phyloP scores from a whole-genome alignment of 2,329 filamentous ascomycete species.

The Chaetomiaceae sp. region DNA sequence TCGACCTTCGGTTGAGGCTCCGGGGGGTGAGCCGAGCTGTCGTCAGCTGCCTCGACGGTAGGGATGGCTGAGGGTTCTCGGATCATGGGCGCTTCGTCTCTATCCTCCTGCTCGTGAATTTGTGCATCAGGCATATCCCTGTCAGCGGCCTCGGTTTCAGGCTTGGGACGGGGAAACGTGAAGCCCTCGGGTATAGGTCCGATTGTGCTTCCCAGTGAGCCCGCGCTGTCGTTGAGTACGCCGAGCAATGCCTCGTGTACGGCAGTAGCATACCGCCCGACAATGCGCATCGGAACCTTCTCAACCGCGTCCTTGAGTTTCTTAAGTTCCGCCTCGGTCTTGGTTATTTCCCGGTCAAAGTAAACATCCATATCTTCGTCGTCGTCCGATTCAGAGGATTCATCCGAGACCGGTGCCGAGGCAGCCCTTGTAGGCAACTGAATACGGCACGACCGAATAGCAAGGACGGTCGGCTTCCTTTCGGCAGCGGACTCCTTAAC shows the following conservation, averaged over 20 bases:
- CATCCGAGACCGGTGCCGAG: conserved; percentile 27
- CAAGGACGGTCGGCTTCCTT: conserved; percentile 21
- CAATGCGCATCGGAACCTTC: conserved; percentile 38
- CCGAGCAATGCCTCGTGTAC: conserved; percentile 47
- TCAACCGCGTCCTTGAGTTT: conserved; percentile 41
- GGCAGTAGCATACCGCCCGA: conserved; percentile 44
- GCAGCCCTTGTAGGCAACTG: conserved; percentile 19
- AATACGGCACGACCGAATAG: conserved; percentile 14
- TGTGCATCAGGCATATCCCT: conserved; percentile 14
- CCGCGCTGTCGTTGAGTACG: conserved; percentile 44
- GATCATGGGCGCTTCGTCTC: background rate
- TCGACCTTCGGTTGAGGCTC: conserved; percentile 37
- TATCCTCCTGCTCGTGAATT: background rate
- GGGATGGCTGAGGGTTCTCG: conserved; percentile 21
- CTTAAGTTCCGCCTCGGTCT: conserved; percentile 47
- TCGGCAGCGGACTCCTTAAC: conserved; percentile 17
- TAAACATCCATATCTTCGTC: conserved; percentile 57
- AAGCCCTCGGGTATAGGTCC: conserved; percentile 38
- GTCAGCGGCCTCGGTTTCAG: conserved; percentile 1
- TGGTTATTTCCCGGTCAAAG: conserved; percentile 50
- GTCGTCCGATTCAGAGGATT: conserved; percentile 51
- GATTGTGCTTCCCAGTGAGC: conserved; percentile 41
- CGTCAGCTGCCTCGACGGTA: conserved; percentile 21
- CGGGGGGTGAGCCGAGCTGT: conserved; percentile 10
- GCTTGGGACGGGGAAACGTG: conserved; percentile 25